Conservation (phyloP, 2,329 filamentous ascomycete species). For the Emmonsiellopsis sp. region DNA sequence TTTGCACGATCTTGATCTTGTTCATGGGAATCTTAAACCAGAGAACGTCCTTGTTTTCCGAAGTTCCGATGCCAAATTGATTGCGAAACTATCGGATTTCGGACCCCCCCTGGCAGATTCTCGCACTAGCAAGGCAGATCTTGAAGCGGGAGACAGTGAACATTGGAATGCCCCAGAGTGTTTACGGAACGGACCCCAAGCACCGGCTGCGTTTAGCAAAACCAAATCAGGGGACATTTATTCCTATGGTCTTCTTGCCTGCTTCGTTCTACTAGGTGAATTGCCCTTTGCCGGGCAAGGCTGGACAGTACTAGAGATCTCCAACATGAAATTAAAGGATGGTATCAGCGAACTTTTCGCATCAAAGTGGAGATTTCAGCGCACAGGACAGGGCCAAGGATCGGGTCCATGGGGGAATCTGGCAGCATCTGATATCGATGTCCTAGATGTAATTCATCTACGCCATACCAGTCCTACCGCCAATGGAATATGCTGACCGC, state of each 20-base stretch:
- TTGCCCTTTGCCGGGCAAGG: not conserved
- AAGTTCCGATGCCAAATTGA: not conserved
- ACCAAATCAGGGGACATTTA: not conserved
- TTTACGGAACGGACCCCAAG: not conserved
- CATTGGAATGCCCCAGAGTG: constrained; percentile 2
- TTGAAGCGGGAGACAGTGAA: not conserved
- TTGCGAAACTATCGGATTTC: not conserved
- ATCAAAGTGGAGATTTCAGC: not conserved
- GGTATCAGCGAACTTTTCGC: not conserved
- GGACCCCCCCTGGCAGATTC: not conserved
- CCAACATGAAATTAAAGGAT: constrained; percentile 2
- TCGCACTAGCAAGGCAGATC: not conserved
- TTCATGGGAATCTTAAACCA: not conserved
- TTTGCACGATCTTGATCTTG: not conserved
- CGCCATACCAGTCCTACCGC: not conserved
- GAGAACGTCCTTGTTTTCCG: constrained; percentile 1
- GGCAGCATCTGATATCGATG: not conserved
- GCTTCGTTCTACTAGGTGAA: not conserved
- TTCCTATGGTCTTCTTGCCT: not conserved
- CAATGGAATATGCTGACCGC: not conserved
- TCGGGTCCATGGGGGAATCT: not conserved
- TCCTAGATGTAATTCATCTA: not conserved
- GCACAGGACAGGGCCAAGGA: not conserved
- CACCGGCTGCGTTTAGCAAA: not conserved
- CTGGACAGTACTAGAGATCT: not conserved